Evolutionary conservation across 129 eudicot species (phyloP), one percentile per base, ranked within the genome.

Genomic region (Ambrosia artemisiifolia): DNA sequence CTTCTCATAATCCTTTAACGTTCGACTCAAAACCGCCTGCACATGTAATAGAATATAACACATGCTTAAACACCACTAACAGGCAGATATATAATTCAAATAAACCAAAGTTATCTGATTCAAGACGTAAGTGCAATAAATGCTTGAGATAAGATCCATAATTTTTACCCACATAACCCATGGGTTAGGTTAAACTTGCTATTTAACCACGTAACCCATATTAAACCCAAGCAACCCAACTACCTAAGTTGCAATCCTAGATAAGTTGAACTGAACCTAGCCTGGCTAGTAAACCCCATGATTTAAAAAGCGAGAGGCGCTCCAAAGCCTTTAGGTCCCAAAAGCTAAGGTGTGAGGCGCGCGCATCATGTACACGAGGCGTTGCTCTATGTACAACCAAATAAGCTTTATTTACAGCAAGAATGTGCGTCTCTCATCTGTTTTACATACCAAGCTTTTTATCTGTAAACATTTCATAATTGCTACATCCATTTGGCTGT

Each of bases 11-110:
- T 94, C 98, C 50, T 79, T 65, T 13, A 94, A 30, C 12, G 98
- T 94, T 83, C 95, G 81, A 53, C 34, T 69, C 68, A 94, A 72
- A 81, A 94, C 89, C 30, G 97, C 96, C 98, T 94, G 85, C 47
- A 70, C 30, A 70, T 30, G 51, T 65, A 59, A 34, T 13, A 78
- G 40, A 44, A 35, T 70, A 54, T 11, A 50, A 10, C 63, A 35
- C 35, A 64, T 47, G 38, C 53, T 49, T 32, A 53, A 53, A 17
- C 63, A 35, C 64, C 11, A 47, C 13, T 38, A 51, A 69, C 17
- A 71, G 40, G 24, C 62, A 16, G 36, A 35, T 47, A 11, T 40
- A 54, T 34, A 35, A 35, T 17, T 17, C 48, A 18, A 50, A 16
- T 16, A n/a, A 33, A 14, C 10, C 14, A 5, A 68, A 53, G 11